Evolutionary conservation across 441 rosid species (phyloP), one percentile per base, ranked within the genome.

Genomic region (Theobroma grandiflorum): DNA sequence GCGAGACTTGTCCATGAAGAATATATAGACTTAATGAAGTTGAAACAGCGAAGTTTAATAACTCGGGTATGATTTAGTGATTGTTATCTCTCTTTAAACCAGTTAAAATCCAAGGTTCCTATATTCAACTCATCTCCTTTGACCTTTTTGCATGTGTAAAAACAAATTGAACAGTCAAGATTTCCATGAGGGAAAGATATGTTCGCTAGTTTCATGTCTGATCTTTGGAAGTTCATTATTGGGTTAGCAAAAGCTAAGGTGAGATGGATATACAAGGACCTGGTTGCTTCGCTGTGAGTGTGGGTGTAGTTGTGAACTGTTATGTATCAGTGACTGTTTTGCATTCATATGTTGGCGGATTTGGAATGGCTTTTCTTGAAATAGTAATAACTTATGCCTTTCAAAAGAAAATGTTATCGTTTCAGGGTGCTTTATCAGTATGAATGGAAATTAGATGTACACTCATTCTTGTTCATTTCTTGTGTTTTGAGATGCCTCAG

Each of bases 401-500:
- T 10, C 26, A 37, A 11, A 65, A 65, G 49, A 20, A 65, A 65
- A 0, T 16, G 8, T 38, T 42, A 40, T 66, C 45, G 4, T 35
- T 35, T 63, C 20, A 14, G 6, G 68, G 42, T 14, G 8, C 65
- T 26, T 9, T 15, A 10, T 59, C 3, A 4, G 22, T 38, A 37
- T 3, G 8, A 11, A 66, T 40, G 26, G 35, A 72, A 52, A 49
- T 53, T 55, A 10, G 38, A 38, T 42, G 14, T 72, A 33, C 33
- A 72, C 64, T 72, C 26, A 53, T 71, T 50, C 59, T 37, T 72
- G 33, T 72, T 40, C 2, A 35, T 37, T 5, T 53, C 8, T 61
- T 53, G 62, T 61, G 31, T 67, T 63, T 33, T 20, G 33, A 4
- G n/a, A 15, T 68, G 78, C 10, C 82, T 78, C 89, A 95, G 98